These are phyloP conservation scores for Boeremia lycopersici DNA, from an alignment of 2,329 filamentous ascomycete genomes.

Conservation along the genomic window DNA sequence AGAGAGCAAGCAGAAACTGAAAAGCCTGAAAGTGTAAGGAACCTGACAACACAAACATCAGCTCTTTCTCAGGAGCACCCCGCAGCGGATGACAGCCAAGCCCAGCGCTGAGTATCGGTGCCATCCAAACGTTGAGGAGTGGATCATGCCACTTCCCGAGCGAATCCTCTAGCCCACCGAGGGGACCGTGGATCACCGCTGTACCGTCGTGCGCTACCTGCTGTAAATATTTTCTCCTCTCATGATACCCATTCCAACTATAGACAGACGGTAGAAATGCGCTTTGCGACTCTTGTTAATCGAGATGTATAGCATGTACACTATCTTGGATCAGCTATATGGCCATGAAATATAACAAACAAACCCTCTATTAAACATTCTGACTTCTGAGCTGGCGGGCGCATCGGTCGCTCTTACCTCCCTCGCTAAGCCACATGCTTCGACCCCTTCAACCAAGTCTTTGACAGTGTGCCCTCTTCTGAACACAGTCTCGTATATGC, in stretches of 20 bases:
- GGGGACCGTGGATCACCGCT: too few species aligned
- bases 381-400: too few species aligned
- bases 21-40: not conserved
- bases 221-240: conserved; percentile 34
- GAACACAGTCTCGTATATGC: too few species aligned
- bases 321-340: not conserved
- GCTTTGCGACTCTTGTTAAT: not conserved
- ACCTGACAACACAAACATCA: not conserved
- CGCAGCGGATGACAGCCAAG: not conserved
- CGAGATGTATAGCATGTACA: conserved; percentile 6
- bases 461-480: too few species aligned
- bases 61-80: not conserved
- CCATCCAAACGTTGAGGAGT: not conserved
- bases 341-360: not conserved
- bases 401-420: too few species aligned
- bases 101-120: not conserved
- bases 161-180: not conserved
- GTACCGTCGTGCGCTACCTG: not conserved
- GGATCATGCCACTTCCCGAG: not conserved
- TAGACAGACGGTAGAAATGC: conserved; percentile 7
- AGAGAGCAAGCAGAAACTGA: conserved; percentile 9
- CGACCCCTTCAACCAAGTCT: too few species aligned
- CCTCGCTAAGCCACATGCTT: too few species aligned
- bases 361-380: not conserved
- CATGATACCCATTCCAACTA: conserved; percentile 39